Percentiles rank a stretch among this genome's conserved stretches.
Evolutionary conservation across 306 rosid genomes (phyloP).

Genomic region (Cucurbita moschata): DNA sequence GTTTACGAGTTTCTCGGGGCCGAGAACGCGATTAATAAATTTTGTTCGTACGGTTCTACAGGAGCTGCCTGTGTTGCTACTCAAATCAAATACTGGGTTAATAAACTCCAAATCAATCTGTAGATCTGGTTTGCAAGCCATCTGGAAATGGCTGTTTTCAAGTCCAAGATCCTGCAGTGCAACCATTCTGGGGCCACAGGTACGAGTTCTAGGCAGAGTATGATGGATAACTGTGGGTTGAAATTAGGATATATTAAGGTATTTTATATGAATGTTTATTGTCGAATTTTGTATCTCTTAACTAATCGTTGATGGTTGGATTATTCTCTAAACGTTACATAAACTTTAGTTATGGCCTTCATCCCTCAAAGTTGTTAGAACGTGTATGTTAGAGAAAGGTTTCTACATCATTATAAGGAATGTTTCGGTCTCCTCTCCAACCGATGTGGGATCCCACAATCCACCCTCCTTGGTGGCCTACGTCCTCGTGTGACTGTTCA

Average conservation of each 20-base stretch:
- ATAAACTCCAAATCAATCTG: conserved; percentile 33
- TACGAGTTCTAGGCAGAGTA: not conserved
- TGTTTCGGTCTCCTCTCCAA: too few relatives aligned
- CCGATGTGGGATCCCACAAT: too few relatives aligned
- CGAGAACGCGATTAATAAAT: conserved; percentile 63
- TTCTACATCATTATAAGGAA: too few relatives aligned
- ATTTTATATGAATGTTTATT: not conserved
- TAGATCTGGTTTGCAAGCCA: not conserved
- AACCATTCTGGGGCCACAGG: not conserved
- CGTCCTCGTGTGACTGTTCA: too few relatives aligned
- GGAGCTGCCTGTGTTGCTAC: conserved; percentile 75
- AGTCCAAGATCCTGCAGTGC: not conserved
- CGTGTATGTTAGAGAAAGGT: too few relatives aligned
- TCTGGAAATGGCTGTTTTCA: not conserved
- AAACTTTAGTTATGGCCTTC: not conserved
- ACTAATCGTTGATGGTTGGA: not conserved
- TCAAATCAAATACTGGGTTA: conserved; percentile 53
- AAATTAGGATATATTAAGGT: not conserved
- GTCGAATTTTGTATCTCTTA: not conserved
- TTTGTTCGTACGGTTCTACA: conserved; percentile 80
- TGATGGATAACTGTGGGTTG: not conserved
- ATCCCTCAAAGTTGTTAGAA: too few relatives aligned
- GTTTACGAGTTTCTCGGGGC: conserved; percentile 83
- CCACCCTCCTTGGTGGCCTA: too few relatives aligned
- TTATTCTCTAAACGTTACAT: not conserved